These are phyloP conservation scores for Corynascus novoguineensis DNA, from an alignment of 495 filamentous ascomycete genomes.

Conservation along the genomic window DNA sequence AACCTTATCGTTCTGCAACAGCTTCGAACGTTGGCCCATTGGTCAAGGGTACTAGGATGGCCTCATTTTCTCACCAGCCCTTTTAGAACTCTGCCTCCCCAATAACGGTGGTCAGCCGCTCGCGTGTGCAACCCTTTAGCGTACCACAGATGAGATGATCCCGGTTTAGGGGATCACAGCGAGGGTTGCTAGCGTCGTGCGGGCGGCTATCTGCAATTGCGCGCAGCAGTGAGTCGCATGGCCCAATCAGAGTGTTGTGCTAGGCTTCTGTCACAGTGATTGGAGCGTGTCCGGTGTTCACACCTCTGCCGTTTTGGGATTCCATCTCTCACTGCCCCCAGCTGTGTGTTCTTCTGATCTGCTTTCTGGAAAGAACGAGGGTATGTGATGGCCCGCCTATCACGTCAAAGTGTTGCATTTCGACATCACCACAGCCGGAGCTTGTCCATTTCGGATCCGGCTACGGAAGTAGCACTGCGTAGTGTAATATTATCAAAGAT, in stretches of 20 bases:
- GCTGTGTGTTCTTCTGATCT: too few relatives aligned
- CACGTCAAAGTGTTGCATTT: neutral
- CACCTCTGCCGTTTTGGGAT: neutral
- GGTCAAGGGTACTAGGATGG: too few relatives aligned
- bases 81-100: too few relatives aligned
- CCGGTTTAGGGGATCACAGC: neutral
- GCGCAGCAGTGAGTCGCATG: slow-evolving; percentile 1
- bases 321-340: neutral
- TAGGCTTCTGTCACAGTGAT: slow-evolving; percentile 6
- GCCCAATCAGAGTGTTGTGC: slow-evolving; percentile 9
- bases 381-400: neutral
- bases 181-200: slow-evolving; percentile 1
- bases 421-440: too few relatives aligned
- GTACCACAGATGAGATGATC: neutral
- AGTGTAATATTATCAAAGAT: too few relatives aligned
- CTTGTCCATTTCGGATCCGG: too few relatives aligned
- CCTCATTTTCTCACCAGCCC: too few relatives aligned
- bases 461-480: too few relatives aligned
- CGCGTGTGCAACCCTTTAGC: neutral
- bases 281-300: neutral
- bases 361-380: neutral
- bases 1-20: too few relatives aligned
- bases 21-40: too few relatives aligned
- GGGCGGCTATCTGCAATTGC: slow-evolving; percentile 19
- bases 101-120: too few relatives aligned